Percentiles rank a stretch among this genome's conserved stretches.
phyloP scores from a whole-genome alignment of 495 filamentous ascomycete species.

The Tricharina praecox region DNA sequence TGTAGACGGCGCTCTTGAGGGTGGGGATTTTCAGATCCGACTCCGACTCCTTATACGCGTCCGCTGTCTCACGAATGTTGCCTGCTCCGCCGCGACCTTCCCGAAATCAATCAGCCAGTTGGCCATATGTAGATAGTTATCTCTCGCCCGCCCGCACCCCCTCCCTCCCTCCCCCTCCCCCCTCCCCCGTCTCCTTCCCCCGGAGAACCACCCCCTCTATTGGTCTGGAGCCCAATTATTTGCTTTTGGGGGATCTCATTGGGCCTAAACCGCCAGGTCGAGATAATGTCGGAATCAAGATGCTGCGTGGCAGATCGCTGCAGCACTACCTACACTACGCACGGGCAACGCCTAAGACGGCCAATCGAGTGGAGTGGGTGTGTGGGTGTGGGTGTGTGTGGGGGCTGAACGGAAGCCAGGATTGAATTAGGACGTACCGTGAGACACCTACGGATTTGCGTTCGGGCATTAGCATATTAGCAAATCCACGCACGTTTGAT shows the following conservation, averaged over 20 bases:
- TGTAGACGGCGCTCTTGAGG: conserved; percentile 65
- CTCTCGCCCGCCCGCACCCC: neutral
- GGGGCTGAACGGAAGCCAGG: no score
- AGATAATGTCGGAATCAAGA: neutral
- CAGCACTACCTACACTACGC: no score
- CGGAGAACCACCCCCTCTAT: neutral
- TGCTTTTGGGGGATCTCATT: neutral
- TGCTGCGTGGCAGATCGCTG: neutral
- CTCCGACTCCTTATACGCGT: conserved; percentile 33
- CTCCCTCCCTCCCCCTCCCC: neutral
- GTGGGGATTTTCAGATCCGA: conserved; percentile 61
- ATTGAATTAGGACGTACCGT: neutral
- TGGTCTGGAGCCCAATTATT: neutral
- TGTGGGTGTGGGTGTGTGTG: no score
- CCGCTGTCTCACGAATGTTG: conserved; percentile 51
- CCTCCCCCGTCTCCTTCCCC: neutral
- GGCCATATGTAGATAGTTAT: neutral
- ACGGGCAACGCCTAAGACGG: no score
- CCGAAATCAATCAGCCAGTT: neutral
- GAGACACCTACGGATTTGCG: neutral
- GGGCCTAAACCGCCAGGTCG: no score
- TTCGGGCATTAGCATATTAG: neutral
- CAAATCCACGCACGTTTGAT: neutral
- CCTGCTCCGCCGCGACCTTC: conserved; percentile 44
- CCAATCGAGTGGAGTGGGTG: neutral